Conservation (phyloP, 1,284 basidiomycete genomes). For the Paramarasmius palmivorus region DNA sequence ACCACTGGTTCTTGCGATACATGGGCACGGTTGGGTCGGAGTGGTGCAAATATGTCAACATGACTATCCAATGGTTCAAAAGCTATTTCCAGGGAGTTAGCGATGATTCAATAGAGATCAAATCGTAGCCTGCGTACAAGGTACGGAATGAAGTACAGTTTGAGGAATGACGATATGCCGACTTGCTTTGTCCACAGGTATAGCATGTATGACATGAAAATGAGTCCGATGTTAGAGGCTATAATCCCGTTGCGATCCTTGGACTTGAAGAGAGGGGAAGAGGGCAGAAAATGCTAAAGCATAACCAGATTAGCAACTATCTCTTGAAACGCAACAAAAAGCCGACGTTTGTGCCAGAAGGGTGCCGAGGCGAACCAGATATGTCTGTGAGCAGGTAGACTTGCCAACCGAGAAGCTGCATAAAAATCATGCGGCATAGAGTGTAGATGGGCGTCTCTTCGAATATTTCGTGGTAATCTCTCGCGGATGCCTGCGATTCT, state of each 20-base stretch:
- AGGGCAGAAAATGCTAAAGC: conserved; percentile 38
- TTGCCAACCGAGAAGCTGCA: conserved; percentile 76
- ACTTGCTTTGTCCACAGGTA: conserved; percentile 23
- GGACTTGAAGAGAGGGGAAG: conserved; percentile 37
- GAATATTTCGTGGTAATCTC: conserved; percentile 55
- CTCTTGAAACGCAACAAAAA: not conserved
- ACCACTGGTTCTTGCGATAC: conserved; percentile 57
- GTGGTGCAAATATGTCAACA: conserved; percentile 59
- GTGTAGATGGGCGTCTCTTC: conserved; percentile 64
- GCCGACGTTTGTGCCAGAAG: conserved; percentile 39
- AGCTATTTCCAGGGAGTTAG: conserved; percentile 18
- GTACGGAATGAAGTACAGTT: conserved; percentile 41
- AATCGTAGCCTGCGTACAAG: conserved; percentile 31
- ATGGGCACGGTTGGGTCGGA: conserved; percentile 50
- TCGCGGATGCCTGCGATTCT: conserved; percentile 28
- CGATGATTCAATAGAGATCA: conserved; percentile 10
- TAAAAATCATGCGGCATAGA: conserved; percentile 49
- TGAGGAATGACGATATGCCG: conserved; percentile 25
- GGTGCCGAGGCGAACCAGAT: conserved; percentile 41
- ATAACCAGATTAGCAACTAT: not conserved
- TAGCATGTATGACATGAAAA: conserved; percentile 45
- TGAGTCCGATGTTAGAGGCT: conserved; percentile 55
- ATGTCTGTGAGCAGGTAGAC: conserved; percentile 61
- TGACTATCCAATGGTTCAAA: conserved; percentile 37
- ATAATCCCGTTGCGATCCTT: conserved; percentile 54